Conservation (phyloP, 2,329 filamentous ascomycete species). For the Penicillium sclerotiorum region DNA sequence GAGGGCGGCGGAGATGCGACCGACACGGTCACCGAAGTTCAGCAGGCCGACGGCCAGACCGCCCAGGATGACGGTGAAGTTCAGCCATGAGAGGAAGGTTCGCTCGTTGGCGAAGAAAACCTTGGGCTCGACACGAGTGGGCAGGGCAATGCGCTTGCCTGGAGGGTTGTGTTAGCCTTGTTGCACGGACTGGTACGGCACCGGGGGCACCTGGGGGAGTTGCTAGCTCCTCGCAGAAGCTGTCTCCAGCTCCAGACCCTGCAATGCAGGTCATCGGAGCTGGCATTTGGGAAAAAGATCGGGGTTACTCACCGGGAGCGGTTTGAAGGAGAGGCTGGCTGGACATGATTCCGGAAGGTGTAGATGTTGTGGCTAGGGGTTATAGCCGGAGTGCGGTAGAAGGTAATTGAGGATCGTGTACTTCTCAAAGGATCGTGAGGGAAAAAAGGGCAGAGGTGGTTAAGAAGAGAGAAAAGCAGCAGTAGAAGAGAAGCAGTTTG, state of each 20-base stretch:
- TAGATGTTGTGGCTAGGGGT: not conserved
- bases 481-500: not conserved
- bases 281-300: not conserved
- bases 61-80: conserved; percentile 98
- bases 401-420: not conserved
- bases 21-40: conserved; percentile 94
- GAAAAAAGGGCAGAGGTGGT: not conserved
- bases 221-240: not conserved
- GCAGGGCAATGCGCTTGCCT: conserved; percentile 98
- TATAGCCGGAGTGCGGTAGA: not conserved
- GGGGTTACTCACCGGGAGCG: conserved; percentile 69
- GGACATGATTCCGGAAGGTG: conserved; percentile 68
- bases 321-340: conserved; percentile 95
- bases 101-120: conserved; percentile 99
- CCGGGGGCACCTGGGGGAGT: not conserved
- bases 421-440: not conserved
- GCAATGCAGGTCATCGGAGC: no score
- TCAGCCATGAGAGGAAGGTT: conserved; percentile 98
- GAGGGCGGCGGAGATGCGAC: conserved; percentile 88
- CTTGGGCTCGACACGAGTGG: conserved; percentile 96
- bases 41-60: conserved; percentile 95
- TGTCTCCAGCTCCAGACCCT: not conserved
- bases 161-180: conserved; percentile 13
- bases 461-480: conserved; percentile 2
- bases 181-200: conserved; percentile 1